Evolutionary conservation across 345 rosid genomes (phyloP).

Genomic region (Cardamine occulta): DNA sequence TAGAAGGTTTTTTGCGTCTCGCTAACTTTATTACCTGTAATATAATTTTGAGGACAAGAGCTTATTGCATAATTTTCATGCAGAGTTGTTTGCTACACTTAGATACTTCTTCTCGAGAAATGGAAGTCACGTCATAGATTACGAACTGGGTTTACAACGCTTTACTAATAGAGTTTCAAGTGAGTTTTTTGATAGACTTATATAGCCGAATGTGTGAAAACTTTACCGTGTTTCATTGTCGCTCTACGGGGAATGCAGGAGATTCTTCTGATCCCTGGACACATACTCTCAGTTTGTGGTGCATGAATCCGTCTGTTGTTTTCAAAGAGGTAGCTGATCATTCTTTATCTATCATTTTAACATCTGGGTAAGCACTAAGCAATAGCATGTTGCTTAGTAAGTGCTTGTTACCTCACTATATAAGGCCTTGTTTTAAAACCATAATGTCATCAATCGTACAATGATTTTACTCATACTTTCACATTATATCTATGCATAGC

Average conservation of each 20-base stretch:
- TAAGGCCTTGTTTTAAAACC: too few species aligned
- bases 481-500: conserved; percentile 11
- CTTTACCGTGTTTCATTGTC: conserved; percentile 24
- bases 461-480: background rate
- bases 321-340: conserved; percentile 80
- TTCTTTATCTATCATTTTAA: conserved; percentile 84
- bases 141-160: conserved; percentile 77
- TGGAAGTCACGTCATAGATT: conserved; percentile 71
- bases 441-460: too few species aligned
- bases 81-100: conserved; percentile 86
- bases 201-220: conserved; percentile 1
- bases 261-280: conserved; percentile 47
- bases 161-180: conserved; percentile 60
- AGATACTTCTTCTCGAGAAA: conserved; percentile 88
- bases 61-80: conserved; percentile 35
- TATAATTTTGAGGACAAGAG: conserved; percentile 15
- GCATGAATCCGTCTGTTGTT: conserved; percentile 90
- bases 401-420: too few species aligned
- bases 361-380: conserved; percentile 30
- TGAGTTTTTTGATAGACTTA: conserved; percentile 43
- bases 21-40: conserved; percentile 20
- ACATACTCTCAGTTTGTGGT: conserved; percentile 79
- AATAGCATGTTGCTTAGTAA: too few species aligned
- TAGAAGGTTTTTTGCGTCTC: conserved; percentile 87
- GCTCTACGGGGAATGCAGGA: conserved; percentile 49